Conservation (phyloP, 495 filamentous ascomycete species). For the Mytilinidion resinicola region DNA sequence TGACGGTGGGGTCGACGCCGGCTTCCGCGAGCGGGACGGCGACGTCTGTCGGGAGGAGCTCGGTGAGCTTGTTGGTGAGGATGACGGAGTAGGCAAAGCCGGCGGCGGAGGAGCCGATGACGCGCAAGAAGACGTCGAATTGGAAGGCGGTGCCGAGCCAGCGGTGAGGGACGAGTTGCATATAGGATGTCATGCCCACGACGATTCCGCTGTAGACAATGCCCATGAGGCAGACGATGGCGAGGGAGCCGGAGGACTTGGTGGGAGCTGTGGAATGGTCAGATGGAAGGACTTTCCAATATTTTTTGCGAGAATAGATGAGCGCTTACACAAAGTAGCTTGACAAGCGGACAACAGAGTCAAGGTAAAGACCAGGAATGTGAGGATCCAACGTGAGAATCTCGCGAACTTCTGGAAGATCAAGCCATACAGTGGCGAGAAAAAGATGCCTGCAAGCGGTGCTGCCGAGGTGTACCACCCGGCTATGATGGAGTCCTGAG, state of each 20-base stretch:
- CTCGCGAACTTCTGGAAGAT: neutral
- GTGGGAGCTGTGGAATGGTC: neutral
- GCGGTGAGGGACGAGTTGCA: slow-evolving; percentile 3
- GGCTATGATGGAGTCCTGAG: neutral
- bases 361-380: neutral
- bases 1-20: neutral
- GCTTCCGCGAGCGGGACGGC: neutral
- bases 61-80: slow-evolving; percentile 1
- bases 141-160: slow-evolving; percentile 1
- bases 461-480: neutral
- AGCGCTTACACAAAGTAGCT: neutral
- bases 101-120: slow-evolving; percentile 3
- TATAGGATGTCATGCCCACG: slow-evolving; percentile 1
- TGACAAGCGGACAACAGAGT: neutral
- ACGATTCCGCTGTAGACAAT: neutral
- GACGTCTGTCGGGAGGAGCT: neutral
- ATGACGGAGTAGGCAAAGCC: neutral
- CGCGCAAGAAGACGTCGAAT: slow-evolving; percentile 1
- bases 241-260: neutral
- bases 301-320: neutral
- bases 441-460: neutral
- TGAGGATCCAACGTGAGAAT: slow-evolving; percentile 1
- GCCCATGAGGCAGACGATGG: neutral
- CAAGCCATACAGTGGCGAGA: neutral
- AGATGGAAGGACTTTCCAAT: neutral